Conservation (phyloP, 2,329 filamentous ascomycete species). For the Ilyonectria robusta region DNA sequence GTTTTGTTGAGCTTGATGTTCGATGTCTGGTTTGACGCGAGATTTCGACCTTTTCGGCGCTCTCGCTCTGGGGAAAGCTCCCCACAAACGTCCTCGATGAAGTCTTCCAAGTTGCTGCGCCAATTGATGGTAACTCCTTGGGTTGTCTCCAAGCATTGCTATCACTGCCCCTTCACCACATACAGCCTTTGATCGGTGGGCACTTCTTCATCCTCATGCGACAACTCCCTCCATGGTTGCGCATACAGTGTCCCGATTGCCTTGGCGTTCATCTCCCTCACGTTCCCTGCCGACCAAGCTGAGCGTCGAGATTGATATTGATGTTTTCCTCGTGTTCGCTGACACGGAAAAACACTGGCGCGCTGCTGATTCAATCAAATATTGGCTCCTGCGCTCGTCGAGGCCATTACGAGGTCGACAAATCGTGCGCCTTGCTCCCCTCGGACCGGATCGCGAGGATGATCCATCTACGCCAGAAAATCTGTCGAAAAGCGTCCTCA, state of each 20-base stretch:
- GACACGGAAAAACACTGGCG: not conserved
- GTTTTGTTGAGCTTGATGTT: not conserved
- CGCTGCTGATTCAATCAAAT: not conserved
- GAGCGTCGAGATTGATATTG: too few relatives aligned
- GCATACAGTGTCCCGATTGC: too few relatives aligned
- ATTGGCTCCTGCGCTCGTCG: not conserved
- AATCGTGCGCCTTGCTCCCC: not conserved
- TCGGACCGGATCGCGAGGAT: not conserved
- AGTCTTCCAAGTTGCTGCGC: too few relatives aligned
- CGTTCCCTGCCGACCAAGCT: too few relatives aligned
- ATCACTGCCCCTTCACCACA: too few relatives aligned
- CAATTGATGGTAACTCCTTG: not conserved
- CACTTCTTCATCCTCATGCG: too few relatives aligned
- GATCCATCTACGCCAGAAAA: not conserved
- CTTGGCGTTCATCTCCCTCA: too few relatives aligned
- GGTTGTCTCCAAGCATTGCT: not conserved
- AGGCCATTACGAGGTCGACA: too few relatives aligned
- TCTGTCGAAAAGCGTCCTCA: not conserved
- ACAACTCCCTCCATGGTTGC: too few relatives aligned
- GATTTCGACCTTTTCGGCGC: not conserved
- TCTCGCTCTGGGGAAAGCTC: not conserved
- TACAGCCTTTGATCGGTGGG: too few relatives aligned
- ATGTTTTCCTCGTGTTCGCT: too few relatives aligned
- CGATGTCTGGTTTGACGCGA: too few relatives aligned
- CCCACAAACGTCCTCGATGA: not conserved